phyloP scores from a whole-genome alignment of 2,329 filamentous ascomycete genomes.

The Hypoxylon sp. region DNA sequence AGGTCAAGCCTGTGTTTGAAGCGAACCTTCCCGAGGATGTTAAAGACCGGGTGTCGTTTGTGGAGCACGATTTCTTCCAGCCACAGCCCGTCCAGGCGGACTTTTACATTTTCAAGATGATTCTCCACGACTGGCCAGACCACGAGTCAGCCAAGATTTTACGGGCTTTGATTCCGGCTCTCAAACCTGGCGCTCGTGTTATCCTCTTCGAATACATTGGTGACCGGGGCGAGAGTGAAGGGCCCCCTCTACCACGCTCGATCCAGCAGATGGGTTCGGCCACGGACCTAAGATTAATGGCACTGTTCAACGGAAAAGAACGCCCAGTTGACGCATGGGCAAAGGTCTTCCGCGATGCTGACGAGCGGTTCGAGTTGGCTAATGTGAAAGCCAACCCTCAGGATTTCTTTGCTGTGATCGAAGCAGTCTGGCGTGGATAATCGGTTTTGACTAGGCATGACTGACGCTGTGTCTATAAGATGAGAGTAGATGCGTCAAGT shows the following conservation, averaged over 20 bases:
- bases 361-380: slow-evolving; percentile 62
- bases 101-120: slow-evolving; percentile 67
- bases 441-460: no score
- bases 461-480: background rate
- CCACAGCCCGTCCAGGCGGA: slow-evolving; percentile 60
- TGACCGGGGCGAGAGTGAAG: slow-evolving; percentile 52
- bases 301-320: slow-evolving; percentile 65
- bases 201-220: slow-evolving; percentile 59
- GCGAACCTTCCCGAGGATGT: slow-evolving; percentile 56
- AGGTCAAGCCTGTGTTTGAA: slow-evolving; percentile 56
- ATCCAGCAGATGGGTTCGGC: slow-evolving; percentile 59
- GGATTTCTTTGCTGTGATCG: slow-evolving; percentile 57
- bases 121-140: slow-evolving; percentile 71
- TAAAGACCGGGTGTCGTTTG: slow-evolving; percentile 55
- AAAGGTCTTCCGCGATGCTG: slow-evolving; percentile 61
- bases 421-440: slow-evolving; percentile 57
- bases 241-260: slow-evolving; percentile 53
- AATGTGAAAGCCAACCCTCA: slow-evolving; percentile 56
- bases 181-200: slow-evolving; percentile 61
- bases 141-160: slow-evolving; percentile 59
- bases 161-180: slow-evolving; percentile 59
- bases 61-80: slow-evolving; percentile 59
- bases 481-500: slow-evolving; percentile 1
- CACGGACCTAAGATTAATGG: slow-evolving; percentile 67
- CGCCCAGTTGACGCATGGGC: slow-evolving; percentile 63